A percentile compares a stretch with the other conserved stretches of the same genome.
phyloP scores from a whole-genome alignment of 768 basidiomycete genomes.

The Coprinellus aureogranulatus region DNA sequence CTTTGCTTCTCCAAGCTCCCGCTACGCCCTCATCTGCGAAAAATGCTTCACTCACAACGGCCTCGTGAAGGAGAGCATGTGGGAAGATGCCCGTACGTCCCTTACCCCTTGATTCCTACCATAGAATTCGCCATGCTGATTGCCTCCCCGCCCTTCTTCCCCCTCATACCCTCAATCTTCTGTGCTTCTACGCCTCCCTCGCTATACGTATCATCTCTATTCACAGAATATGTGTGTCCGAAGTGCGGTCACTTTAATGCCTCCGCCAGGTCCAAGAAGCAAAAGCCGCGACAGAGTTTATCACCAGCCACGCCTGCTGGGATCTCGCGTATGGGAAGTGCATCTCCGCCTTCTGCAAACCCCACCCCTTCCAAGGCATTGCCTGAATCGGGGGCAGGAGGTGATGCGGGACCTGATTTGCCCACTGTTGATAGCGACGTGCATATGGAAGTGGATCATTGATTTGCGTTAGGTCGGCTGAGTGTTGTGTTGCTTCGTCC shows the following conservation, averaged over 20 bases:
- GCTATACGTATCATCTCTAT: not conserved
- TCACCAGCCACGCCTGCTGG: slow-evolving; percentile 8
- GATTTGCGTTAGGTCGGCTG: not conserved
- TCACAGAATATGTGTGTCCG: slow-evolving; percentile 77
- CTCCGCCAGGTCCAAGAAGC: slow-evolving; percentile 34
- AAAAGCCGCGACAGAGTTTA: not conserved
- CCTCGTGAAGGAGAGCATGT: slow-evolving; percentile 76
- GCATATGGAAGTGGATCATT: slow-evolving; percentile 12
- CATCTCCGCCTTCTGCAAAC: not conserved
- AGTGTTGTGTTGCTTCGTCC: no score
- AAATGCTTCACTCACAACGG: slow-evolving; percentile 89
- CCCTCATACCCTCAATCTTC: not conserved
- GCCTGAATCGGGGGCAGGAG: not conserved
- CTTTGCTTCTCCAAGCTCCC: slow-evolving; percentile 42
- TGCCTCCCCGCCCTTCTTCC: not conserved
- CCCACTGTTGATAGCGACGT: slow-evolving; percentile 10
- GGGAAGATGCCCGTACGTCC: slow-evolving; percentile 77
- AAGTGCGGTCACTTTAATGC: slow-evolving; percentile 85
- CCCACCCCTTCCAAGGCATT: not conserved
- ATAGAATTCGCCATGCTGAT: not conserved
- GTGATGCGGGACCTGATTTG: slow-evolving; percentile 8
- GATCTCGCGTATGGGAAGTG: slow-evolving; percentile 6
- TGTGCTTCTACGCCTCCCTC: not conserved
- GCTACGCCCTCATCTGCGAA: slow-evolving; percentile 86
- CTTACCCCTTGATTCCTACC: not conserved